Evolutionary conservation across 331 rosid species (phyloP).

Genomic region (Rosa hybrid): DNA sequence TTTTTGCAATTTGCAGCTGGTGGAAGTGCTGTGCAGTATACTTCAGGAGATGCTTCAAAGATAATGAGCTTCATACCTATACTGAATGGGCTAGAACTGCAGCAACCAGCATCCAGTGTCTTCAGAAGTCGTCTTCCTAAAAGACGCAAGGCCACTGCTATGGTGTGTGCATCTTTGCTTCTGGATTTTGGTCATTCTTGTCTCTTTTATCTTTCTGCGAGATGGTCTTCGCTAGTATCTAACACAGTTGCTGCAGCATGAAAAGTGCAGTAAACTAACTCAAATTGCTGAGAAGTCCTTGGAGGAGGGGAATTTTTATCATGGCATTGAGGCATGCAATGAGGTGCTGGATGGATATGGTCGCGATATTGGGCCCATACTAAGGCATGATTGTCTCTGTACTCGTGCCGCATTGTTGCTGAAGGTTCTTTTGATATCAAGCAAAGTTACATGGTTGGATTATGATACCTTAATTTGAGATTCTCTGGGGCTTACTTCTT

Average conservation of each 20-base stretch:
- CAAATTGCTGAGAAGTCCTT: conserved; percentile 61
- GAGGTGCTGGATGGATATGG: conserved; percentile 76
- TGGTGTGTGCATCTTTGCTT: conserved; percentile 38
- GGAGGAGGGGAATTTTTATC: conserved; percentile 51
- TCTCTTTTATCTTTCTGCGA: neutral
- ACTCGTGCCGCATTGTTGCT: conserved; percentile 76
- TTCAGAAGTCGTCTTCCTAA: conserved; percentile 44
- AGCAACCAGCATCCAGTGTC: conserved; percentile 42
- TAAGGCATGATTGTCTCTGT: conserved; percentile 70
- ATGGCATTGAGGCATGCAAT: conserved; percentile 90
- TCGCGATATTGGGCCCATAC: conserved; percentile 44
- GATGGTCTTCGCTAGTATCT: conserved; percentile 20
- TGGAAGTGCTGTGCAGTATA: conserved; percentile 67
- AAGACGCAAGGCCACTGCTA: conserved; percentile 41
- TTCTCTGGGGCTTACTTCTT: conserved; percentile 10
- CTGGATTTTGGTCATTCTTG: neutral
- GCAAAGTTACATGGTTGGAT: conserved; percentile 18
- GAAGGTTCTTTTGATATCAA: conserved; percentile 53
- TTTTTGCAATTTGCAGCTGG: conserved; percentile 53
- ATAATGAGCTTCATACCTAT: conserved; percentile 59
- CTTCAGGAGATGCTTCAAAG: conserved; percentile 71
- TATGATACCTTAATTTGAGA: conserved; percentile 16
- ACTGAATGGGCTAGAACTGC: conserved; percentile 55
- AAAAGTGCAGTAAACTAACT: conserved; percentile 67
- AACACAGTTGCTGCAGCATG: conserved; percentile 62